Conservation (phyloP, 2,329 filamentous ascomycete genomes). For the Coniochaeta sp. region DNA sequence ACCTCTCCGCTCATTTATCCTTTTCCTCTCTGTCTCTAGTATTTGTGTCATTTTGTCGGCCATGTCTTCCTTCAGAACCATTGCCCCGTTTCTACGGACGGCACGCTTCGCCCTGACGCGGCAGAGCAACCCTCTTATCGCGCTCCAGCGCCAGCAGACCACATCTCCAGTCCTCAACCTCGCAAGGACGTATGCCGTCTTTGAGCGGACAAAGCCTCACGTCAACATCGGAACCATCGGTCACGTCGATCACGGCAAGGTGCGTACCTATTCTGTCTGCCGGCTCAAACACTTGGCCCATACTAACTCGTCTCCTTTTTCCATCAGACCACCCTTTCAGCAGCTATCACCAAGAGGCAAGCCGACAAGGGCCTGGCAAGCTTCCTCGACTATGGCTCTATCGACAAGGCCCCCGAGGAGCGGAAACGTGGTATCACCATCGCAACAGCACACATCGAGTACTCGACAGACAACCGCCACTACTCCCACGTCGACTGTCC, state of each 20-base stretch:
- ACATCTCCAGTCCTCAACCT: conserved; percentile 58
- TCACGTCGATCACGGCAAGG: conserved; percentile 99
- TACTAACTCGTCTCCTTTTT: conserved; percentile 7
- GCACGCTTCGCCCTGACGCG: conserved; percentile 63
- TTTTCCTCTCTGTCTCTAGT: conserved; percentile 6
- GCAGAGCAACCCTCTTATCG: conserved; percentile 61
- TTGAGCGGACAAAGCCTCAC: conserved; percentile 89
- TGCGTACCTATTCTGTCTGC: conserved; percentile 27
- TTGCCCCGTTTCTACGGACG: conserved; percentile 74
- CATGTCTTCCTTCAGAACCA: conserved; percentile 76
- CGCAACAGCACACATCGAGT: conserved; percentile 97
- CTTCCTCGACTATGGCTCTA: conserved; percentile 95
- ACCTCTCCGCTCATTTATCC: conserved; percentile 11
- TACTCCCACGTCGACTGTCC: conserved; percentile 99
- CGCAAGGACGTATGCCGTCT: conserved; percentile 60
- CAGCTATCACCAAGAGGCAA: conserved; percentile 97
- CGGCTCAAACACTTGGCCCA: background rate
- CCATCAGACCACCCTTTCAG: conserved; percentile 85
- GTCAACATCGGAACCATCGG: conserved; percentile 82
- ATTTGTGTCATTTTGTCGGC: conserved; percentile 3
- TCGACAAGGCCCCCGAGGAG: conserved; percentile 99
- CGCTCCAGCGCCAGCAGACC: conserved; percentile 66
- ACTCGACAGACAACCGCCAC: conserved; percentile 86
- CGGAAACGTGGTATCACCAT: conserved; percentile 99
- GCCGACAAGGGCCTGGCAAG: conserved; percentile 87